Base-by-base conservation (phyloP, 805 yeast species). In the Saccharomycopsis oosterbeekiorum region DNA sequence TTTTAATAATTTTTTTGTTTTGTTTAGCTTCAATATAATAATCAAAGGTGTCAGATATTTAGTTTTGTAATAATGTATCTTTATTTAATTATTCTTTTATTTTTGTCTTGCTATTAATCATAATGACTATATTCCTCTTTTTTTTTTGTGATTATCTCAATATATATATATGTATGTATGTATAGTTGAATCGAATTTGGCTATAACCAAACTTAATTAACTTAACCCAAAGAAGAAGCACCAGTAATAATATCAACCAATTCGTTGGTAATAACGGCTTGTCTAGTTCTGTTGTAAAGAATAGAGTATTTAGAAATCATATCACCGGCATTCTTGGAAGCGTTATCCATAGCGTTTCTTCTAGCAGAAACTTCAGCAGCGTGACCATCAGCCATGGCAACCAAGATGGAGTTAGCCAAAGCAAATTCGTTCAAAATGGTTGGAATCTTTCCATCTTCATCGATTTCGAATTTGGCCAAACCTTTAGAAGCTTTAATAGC, bases 301-400 rank as follows among this genome's bases (percentile, higher is more conserved):
- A 94, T 94, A 69, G 98, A 88, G 88, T 89, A 93, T 74, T 84
- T 87, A 80, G 83, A 85, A 75, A 94, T 94, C 98, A 94, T 94
- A 72, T 94, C 99, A 80, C 96, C 97, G 66, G 99, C 99, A 75
- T 93, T 93, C 94, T 94, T 93, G 69, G 97, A 91, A 66, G 99
- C 99, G 74, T 94, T 94, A 80, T 93, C 99, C 99, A 93, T 93
- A 69, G 99, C 98, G 75, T 90, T 93, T 85, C 99, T 92, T 86
- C 99, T 92, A 64, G 99, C 97, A 67, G 96, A 87, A 68, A 92
- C 83, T 82, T 93, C 99, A 63, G 98, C 89, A 65, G 98, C 97
- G 78, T 93, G 92, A 77, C 97, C 98, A 75, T 94, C 97, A 67
- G 97, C 93, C 82, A 92, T 83, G 65, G 97, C 97, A 71, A 92